A percentile compares a stretch with the other conserved stretches of the same genome.
These are phyloP conservation scores for Lactarius sp. DNA, from an alignment of 768 basidiomycete species.

Conservation along the genomic window DNA sequence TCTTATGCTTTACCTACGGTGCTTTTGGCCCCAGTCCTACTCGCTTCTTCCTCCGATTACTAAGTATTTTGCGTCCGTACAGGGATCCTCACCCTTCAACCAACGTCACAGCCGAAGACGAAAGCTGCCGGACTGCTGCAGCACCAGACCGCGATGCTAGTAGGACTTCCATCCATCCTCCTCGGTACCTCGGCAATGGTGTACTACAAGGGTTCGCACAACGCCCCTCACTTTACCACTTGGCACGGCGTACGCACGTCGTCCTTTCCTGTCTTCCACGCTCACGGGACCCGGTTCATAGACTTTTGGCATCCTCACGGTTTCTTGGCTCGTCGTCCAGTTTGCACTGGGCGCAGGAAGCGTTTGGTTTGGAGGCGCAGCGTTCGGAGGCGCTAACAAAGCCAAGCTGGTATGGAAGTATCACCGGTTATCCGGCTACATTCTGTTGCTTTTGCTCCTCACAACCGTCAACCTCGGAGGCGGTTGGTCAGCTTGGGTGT, in stretches of 20 bases:
- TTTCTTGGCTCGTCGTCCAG: conserved; percentile 60
- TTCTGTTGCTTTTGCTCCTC: conserved; percentile 56
- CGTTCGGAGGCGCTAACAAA: conserved; percentile 65
- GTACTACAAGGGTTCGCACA: conserved; percentile 52
- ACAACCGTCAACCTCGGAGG: conserved; percentile 68
- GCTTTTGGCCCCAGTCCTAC: conserved; percentile 17
- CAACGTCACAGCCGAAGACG: conserved; percentile 58
- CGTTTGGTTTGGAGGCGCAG: conserved; percentile 67
- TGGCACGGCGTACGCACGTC: conserved; percentile 64
- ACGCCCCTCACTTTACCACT: conserved; percentile 54
- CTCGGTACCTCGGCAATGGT: conserved; percentile 59
- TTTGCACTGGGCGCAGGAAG: conserved; percentile 62
- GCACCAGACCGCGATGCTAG: conserved; percentile 62
- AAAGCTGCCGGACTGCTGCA: conserved; percentile 63
- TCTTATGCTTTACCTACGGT: conserved; percentile 62
- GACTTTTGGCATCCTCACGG: conserved; percentile 60
- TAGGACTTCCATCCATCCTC: conserved; percentile 52
- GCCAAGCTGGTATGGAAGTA: conserved; percentile 82
- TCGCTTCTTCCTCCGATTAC: neutral
- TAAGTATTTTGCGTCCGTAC: conserved; percentile 1
- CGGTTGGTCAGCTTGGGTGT: conserved; percentile 59
- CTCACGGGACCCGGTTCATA: conserved; percentile 28
- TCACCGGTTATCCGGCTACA: conserved; percentile 74
- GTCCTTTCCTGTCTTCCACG: conserved; percentile 2
- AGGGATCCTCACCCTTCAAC: conserved; percentile 76